phyloP scores from a whole-genome alignment of 805 yeast genomes.

The Nakazawaea wyomingensis region DNA sequence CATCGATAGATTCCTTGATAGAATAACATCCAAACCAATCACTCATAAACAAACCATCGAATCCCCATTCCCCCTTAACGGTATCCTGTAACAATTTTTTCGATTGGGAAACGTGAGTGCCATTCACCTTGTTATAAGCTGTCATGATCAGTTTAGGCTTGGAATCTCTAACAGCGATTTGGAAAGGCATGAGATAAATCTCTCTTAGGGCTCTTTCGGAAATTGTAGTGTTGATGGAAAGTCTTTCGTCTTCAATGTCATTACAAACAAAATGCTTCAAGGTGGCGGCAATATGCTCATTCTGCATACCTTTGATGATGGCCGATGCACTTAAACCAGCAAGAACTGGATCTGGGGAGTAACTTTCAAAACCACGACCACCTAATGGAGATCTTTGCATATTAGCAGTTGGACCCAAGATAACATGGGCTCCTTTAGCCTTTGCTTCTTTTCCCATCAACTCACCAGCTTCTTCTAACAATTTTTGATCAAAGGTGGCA shows the following conservation, averaged over 20 bases:
- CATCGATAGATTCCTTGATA: slow-evolving; percentile 30
- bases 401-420: slow-evolving; percentile 39
- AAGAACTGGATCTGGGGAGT: slow-evolving; percentile 56
- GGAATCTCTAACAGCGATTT: slow-evolving; percentile 33
- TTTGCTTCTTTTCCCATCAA: slow-evolving; percentile 52
- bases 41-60: slow-evolving; percentile 33
- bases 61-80: slow-evolving; percentile 36
- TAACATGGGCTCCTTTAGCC: slow-evolving; percentile 46
- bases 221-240: slow-evolving; percentile 29
- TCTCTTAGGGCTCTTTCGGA: slow-evolving; percentile 40
- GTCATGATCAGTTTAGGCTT: slow-evolving; percentile 36
- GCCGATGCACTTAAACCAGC: slow-evolving; percentile 32
- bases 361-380: slow-evolving; percentile 58
- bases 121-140: slow-evolving; percentile 37
- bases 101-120: slow-evolving; percentile 34
- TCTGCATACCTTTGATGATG: slow-evolving; percentile 34
- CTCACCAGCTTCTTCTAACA: slow-evolving; percentile 43
- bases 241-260: slow-evolving; percentile 36
- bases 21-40: slow-evolving; percentile 41
- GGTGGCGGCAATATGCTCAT: slow-evolving; percentile 32
- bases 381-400: slow-evolving; percentile 37
- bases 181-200: slow-evolving; percentile 38
- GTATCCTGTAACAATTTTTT: slow-evolving; percentile 29
- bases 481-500: slow-evolving; percentile 47
- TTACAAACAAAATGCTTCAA: slow-evolving; percentile 40